phyloP scores from a whole-genome alignment of 2,329 filamentous ascomycete genomes.

The Emergomyces pasteurianus region DNA sequence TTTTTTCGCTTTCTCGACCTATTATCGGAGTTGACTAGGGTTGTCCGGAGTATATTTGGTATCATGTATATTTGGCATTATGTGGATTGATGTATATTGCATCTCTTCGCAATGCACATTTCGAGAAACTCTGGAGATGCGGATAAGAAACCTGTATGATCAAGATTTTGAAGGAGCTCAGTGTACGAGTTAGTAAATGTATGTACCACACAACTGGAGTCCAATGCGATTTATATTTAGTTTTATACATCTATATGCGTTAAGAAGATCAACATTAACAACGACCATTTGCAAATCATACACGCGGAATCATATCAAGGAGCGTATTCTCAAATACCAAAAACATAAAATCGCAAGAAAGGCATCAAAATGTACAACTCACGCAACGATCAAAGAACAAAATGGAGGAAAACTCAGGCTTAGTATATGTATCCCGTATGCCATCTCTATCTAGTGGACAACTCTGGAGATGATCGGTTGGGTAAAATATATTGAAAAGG shows the following conservation, averaged over 20 bases:
- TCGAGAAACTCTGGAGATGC: background rate
- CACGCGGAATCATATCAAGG: background rate
- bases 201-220: background rate
- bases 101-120: background rate
- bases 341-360: background rate
- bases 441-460: slow-evolving; percentile 1
- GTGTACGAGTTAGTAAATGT: background rate
- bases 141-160: background rate
- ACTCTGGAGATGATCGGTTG: background rate
- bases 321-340: slow-evolving; percentile 2
- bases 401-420: background rate
- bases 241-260: background rate
- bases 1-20: background rate
- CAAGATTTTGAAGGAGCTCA: background rate
- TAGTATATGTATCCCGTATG: background rate
- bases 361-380: background rate
- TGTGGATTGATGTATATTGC: background rate
- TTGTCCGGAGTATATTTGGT: background rate
- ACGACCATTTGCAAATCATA: background rate
- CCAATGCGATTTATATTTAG: background rate
- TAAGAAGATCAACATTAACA: background rate
- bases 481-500: slow-evolving; percentile 15
- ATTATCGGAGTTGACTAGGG: background rate
- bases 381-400: background rate
- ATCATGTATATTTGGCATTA: no score